Conservation (phyloP, 148 eudicot species). For the Fagopyrum homotropicum region DNA sequence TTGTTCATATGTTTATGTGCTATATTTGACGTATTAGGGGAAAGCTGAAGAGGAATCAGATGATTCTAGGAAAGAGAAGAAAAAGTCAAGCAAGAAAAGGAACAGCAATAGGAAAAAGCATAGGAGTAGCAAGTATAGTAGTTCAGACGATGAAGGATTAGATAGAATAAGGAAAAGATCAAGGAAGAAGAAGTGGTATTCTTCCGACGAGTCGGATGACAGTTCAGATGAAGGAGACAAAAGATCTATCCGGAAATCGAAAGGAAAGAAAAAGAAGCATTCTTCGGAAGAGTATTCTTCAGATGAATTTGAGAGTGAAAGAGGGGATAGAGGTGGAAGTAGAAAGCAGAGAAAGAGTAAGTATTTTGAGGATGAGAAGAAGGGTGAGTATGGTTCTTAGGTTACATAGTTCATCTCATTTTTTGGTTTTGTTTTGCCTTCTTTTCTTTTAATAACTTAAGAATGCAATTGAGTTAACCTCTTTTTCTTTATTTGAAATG, state of each 20-base stretch:
- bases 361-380: background rate
- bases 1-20: background rate
- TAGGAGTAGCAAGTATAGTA: slow-evolving; percentile 34
- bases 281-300: slow-evolving; percentile 21
- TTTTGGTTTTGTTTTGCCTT: background rate
- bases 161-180: slow-evolving; percentile 39
- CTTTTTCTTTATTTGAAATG: background rate
- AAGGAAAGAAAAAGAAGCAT: slow-evolving; percentile 27
- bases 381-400: background rate
- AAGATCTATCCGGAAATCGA: slow-evolving; percentile 18
- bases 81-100: slow-evolving; percentile 27
- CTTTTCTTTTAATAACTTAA: background rate
- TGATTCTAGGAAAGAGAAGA: slow-evolving; percentile 28
- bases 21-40: slow-evolving; percentile 24
- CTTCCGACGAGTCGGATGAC: slow-evolving; percentile 53
- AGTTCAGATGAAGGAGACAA: slow-evolving; percentile 26
- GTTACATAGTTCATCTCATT: background rate
- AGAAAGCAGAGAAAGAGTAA: slow-evolving; percentile 22
- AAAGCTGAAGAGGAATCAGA: slow-evolving; percentile 25
- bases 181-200: slow-evolving; percentile 81
- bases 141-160: slow-evolving; percentile 62
- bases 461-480: background rate
- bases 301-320: slow-evolving; percentile 25
- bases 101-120: slow-evolving; percentile 37
- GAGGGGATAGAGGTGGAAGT: slow-evolving; percentile 17